Evolutionary conservation across 1,284 basidiomycete genomes (phyloP).

Genomic region (Nidula niveotomentosa): DNA sequence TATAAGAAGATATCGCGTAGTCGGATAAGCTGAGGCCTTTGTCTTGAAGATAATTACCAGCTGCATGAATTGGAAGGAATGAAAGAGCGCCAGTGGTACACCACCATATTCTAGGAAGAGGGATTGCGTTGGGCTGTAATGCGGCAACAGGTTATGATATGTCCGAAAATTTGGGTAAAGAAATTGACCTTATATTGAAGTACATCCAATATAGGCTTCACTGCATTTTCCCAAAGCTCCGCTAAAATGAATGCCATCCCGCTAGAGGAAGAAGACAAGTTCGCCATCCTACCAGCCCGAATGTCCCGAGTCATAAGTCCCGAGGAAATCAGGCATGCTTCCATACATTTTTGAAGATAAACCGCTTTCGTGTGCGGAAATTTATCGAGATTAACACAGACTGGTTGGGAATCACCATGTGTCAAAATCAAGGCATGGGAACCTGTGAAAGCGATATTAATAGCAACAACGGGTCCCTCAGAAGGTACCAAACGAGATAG

Average conservation of each 20-base stretch:
- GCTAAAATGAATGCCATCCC: neutral
- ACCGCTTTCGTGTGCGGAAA: neutral
- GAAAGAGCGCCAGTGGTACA: neutral
- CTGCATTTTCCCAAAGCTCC: neutral
- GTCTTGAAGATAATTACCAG: neutral
- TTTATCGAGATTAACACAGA: neutral
- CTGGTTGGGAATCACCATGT: neutral
- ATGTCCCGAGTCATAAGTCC: neutral
- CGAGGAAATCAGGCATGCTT: neutral
- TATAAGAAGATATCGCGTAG: slow-evolving; percentile 8
- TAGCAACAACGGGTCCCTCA: neutral
- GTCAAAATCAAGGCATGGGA: neutral
- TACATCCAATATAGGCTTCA: neutral
- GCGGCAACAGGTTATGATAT: neutral
- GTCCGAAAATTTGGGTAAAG: neutral
- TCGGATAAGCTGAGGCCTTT: neutral
- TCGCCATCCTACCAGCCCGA: neutral
- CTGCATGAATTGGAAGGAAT: neutral
- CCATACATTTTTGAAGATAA: neutral
- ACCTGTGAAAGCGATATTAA: neutral
- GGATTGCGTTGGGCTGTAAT: neutral
- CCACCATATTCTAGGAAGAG: slow-evolving; percentile 1
- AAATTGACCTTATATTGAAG: neutral
- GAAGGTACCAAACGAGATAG: neutral
- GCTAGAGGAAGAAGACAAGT: neutral